Evolutionary conservation across 140 eudicot genomes (phyloP).

Genomic region (Bidens hawaiensis): DNA sequence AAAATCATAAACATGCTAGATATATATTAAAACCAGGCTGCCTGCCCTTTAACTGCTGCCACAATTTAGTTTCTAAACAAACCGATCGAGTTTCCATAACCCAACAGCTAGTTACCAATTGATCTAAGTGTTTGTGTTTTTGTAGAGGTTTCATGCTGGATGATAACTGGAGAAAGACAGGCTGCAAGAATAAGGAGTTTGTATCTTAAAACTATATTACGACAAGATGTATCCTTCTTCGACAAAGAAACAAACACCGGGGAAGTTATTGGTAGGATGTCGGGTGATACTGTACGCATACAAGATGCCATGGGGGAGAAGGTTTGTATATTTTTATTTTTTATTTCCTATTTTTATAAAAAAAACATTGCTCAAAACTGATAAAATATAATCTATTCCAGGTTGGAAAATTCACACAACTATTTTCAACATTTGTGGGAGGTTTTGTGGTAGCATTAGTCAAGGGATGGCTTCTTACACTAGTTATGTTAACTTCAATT

Average conservation of each 20-base stretch:
- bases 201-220: constrained; percentile 52
- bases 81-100: not conserved
- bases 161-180: constrained; percentile 79
- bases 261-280: constrained; percentile 76
- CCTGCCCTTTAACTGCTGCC: too few species aligned
- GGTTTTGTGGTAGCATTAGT: constrained; percentile 67
- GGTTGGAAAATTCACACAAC: constrained; percentile 75
- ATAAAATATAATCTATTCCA: constrained; percentile 11
- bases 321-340: constrained; percentile 20
- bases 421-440: constrained; percentile 57
- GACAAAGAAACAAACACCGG: constrained; percentile 76
- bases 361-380: not conserved
- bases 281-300: constrained; percentile 74
- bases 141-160: constrained; percentile 71
- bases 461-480: constrained; percentile 75
- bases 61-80: too few species aligned
- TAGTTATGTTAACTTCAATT: constrained; percentile 53
- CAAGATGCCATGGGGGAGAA: constrained; percentile 88
- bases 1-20: too few species aligned
- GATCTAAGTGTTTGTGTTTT: not conserved
- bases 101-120: not conserved
- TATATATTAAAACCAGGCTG: too few species aligned
- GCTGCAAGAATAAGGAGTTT: constrained; percentile 63
- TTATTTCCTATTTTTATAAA: not conserved
- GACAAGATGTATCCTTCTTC: constrained; percentile 69